A percentile compares a stretch with the other conserved stretches of the same genome.
Conservation (phyloP, 83 land plant genomes). For the Larix sibirica region DNA sequence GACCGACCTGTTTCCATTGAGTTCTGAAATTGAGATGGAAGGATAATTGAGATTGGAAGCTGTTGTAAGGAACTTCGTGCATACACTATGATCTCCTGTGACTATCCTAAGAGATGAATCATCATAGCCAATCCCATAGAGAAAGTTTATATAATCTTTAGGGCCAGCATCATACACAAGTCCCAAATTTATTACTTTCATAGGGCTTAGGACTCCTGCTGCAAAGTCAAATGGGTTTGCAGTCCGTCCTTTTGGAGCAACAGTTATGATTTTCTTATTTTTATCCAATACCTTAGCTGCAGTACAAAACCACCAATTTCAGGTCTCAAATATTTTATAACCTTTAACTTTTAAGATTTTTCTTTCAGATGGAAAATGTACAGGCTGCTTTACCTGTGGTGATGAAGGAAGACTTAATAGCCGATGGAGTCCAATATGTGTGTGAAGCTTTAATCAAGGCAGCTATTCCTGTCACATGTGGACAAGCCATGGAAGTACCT, state of each 20-base stretch:
- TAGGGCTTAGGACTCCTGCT: constrained; percentile 54
- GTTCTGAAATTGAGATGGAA: constrained; percentile 50
- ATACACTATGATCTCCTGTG: constrained; percentile 52
- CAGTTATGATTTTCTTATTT: constrained; percentile 33
- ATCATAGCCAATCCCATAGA: constrained; percentile 68
- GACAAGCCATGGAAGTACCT: constrained; percentile 77
- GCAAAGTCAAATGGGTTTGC: constrained; percentile 64
- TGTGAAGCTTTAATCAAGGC: constrained; percentile 60
- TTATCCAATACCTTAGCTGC: constrained; percentile 53
- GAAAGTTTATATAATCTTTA: constrained; percentile 54
- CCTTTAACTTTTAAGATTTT: neutral
- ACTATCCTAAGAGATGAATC: constrained; percentile 31
- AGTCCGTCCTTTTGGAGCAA: constrained; percentile 40
- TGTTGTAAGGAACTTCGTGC: constrained; percentile 20
- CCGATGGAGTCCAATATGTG: constrained; percentile 65
- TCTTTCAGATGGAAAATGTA: neutral
- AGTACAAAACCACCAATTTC: constrained; percentile 5
- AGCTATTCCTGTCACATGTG: constrained; percentile 59
- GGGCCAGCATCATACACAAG: constrained; percentile 58
- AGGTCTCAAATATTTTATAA: neutral
- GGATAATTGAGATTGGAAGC: constrained; percentile 50
- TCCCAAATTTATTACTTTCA: constrained; percentile 50
- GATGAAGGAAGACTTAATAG: constrained; percentile 68
- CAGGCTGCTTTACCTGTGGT: constrained; percentile 45
- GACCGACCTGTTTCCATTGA: constrained; percentile 33